phyloP scores from a whole-genome alignment of 208 protist species.

The Leishmania amazonensis region DNA sequence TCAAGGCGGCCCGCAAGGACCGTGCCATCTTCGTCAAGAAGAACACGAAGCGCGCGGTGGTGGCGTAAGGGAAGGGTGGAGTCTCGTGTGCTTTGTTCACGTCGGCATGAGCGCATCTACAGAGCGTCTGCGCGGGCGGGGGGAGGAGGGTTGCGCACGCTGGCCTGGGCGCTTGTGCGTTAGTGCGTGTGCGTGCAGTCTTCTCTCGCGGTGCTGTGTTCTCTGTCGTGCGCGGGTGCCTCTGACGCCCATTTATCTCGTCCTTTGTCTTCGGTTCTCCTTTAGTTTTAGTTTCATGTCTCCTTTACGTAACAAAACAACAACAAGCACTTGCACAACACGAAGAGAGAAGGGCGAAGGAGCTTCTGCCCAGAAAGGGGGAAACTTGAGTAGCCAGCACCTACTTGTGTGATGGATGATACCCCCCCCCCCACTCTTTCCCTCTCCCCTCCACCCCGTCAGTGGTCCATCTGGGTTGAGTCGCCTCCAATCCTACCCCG shows the following conservation, averaged over 20 bases:
- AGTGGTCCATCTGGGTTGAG: no score
- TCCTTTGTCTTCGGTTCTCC: neutral
- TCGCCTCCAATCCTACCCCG: neutral
- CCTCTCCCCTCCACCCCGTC: neutral
- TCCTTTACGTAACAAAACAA: neutral
- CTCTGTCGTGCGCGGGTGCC: neutral
- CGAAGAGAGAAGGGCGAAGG: neutral
- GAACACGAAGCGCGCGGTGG: conserved; percentile 80
- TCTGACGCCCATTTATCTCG: neutral
- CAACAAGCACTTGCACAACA: neutral
- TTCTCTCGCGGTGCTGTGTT: neutral
- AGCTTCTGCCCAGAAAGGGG: neutral
- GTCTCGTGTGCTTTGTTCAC: neutral
- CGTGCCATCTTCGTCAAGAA: conserved; percentile 86
- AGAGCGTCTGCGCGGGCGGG: neutral
- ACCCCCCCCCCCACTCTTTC: no score
- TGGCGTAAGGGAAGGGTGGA: conserved; percentile 40
- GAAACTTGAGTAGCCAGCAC: neutral
- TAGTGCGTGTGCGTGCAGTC: neutral
- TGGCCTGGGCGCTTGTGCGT: no score
- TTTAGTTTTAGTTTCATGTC: neutral
- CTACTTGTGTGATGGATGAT: neutral
- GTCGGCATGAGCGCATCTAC: neutral
- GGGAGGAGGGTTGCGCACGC: neutral
- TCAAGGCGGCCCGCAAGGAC: conserved; percentile 78